Evolutionary conservation across 805 yeast species (phyloP), one percentile per base, ranked within the genome.

Genomic region (Blastobotrys robertii): DNA sequence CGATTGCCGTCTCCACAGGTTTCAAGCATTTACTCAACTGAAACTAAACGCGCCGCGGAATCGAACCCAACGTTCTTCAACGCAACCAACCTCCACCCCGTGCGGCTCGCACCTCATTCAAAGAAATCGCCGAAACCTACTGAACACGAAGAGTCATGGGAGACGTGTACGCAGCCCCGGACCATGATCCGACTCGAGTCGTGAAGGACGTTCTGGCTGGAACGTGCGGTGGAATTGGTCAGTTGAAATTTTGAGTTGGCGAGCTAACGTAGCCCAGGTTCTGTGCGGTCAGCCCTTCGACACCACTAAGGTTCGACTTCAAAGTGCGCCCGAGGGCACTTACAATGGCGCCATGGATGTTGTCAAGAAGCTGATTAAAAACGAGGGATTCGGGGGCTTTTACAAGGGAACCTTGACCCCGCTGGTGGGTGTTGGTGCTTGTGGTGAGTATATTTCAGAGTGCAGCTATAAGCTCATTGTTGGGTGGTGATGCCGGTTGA

Each of bases 401-500:
- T 92, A 92, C 62, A 80, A 94, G 63, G 98, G 98, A 30, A 87
- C 96, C 1, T 56, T 87, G 53, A 88, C 97, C 1, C 98, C 98
- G 14, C 69, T 92, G 53, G 62, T 90, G 30, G 98, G 98, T 9
- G 70, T 90, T n/a, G 98, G 98, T 41, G 95, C 95, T 0, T 88
- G 97, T 70, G 97, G 53, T 19, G 25, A 46, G 42, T 37, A 19
- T 19, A 6, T n/a, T n/a, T n/a, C n/a, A n/a, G n/a, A n/a, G n/a
- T n/a, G n/a, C n/a, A n/a, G n/a, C n/a, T n/a, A n/a, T n/a, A n/a
- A n/a, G n/a, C n/a, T n/a, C n/a, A n/a, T n/a, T n/a, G n/a, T n/a
- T n/a, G n/a, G n/a, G n/a, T n/a, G n/a, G n/a, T 50, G 32, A 9
- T 16, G 12, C 12, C 8, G 10, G n/a, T 12, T 46, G 33, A 53